Conservation (phyloP, 2,329 filamentous ascomycete species). For the Cercospora zeina region DNA sequence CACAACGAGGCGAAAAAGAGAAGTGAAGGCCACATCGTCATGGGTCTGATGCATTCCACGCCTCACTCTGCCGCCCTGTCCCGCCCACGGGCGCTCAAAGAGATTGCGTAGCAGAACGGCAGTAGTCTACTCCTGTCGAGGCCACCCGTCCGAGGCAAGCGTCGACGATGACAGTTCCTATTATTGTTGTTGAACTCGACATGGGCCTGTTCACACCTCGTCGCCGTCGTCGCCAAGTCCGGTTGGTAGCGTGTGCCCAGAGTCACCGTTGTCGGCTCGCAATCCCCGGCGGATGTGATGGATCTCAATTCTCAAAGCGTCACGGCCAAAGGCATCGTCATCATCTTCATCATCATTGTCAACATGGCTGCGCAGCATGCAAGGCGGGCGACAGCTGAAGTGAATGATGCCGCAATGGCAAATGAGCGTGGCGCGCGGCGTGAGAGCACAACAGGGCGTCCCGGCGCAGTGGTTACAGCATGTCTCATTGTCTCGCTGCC, state of each 20-base stretch:
- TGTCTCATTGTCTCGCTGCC: constrained; percentile 8
- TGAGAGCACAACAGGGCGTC: constrained; percentile 16
- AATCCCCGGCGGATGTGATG: too few species aligned
- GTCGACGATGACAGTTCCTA: neutral
- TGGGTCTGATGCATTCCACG: constrained; percentile 7
- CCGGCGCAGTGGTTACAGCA: constrained; percentile 20
- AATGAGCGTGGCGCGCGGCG: constrained; percentile 17
- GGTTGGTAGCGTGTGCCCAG: neutral
- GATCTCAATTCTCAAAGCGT: too few species aligned
- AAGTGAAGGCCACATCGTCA: neutral
- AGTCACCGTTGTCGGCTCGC: neutral
- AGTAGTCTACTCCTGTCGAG: too few species aligned
- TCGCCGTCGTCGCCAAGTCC: neutral
- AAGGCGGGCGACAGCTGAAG: constrained; percentile 8
- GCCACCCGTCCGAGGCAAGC: neutral
- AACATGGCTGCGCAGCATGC: neutral
- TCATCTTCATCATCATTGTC: too few species aligned
- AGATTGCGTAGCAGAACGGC: constrained; percentile 7
- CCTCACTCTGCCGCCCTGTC: constrained; percentile 6
- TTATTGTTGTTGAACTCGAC: too few species aligned
- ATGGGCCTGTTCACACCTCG: neutral
- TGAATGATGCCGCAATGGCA: neutral
- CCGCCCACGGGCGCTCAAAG: neutral
- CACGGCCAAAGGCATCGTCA: too few species aligned
- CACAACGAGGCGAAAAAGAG: neutral